Conservation (phyloP, 768 basidiomycete genomes). For the Leccinellum luteum region DNA sequence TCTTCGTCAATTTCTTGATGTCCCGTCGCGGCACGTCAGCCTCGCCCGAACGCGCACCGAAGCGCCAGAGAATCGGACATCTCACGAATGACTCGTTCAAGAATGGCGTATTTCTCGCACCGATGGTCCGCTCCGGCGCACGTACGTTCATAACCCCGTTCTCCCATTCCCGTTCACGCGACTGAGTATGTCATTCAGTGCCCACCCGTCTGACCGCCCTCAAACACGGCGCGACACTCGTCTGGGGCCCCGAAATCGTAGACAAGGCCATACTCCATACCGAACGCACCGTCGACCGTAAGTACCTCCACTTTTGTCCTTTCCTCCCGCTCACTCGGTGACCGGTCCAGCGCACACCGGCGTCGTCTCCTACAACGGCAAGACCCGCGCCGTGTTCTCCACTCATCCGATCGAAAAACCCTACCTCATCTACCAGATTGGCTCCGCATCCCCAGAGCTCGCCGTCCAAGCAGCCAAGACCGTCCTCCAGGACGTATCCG, state of each 20-base stretch:
- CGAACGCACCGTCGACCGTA: constrained; percentile 83
- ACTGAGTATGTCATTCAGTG: constrained; percentile 48
- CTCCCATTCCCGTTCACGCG: neutral
- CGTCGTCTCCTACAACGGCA: constrained; percentile 82
- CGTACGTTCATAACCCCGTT: constrained; percentile 49
- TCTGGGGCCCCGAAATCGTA: constrained; percentile 96
- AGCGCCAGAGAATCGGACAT: constrained; percentile 55
- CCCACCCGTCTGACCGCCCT: constrained; percentile 84
- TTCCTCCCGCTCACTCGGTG: neutral
- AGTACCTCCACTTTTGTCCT: constrained; percentile 28
- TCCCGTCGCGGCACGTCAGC: constrained; percentile 52
- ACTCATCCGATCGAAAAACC: constrained; percentile 95
- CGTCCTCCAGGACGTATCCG: constrained; percentile 86
- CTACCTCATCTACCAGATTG: constrained; percentile 94
- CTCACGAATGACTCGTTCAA: constrained; percentile 76
- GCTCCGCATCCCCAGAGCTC: constrained; percentile 83
- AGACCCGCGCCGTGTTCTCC: constrained; percentile 82
- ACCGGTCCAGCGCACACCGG: constrained; percentile 69
- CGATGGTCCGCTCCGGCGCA: constrained; percentile 95
- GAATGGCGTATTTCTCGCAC: constrained; percentile 91
- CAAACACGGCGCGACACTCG: constrained; percentile 89
- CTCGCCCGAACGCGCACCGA: constrained; percentile 35
- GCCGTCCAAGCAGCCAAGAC: constrained; percentile 90
- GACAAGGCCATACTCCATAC: constrained; percentile 93
- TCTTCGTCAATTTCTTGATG: constrained; percentile 28